These are phyloP conservation scores for Pseudognaphalium luteoalbum DNA, from an alignment of 129 eudicot genomes.

Conservation along the genomic window DNA sequence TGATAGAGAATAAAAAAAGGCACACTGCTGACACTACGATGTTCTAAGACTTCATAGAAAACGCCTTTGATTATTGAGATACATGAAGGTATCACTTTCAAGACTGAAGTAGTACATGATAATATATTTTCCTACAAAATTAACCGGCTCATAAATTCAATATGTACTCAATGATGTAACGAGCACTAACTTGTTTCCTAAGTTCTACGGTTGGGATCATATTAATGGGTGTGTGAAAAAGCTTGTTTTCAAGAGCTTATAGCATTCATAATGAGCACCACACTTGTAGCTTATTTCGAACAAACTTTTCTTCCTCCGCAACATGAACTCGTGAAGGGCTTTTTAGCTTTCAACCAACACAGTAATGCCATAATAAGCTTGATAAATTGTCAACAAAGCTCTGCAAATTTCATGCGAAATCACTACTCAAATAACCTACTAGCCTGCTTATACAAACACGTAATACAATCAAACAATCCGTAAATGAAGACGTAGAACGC, in stretches of 20 bases:
- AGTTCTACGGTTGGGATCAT: slow-evolving; percentile 13
- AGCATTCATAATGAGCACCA: not conserved
- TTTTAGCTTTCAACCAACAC: not conserved
- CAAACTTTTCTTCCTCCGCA: not conserved
- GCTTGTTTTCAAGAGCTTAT: not conserved
- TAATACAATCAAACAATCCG: not conserved
- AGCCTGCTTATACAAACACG: not conserved
- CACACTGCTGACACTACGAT: not conserved
- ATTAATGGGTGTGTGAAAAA: not conserved
- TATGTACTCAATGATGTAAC: not conserved
- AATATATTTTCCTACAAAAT: not conserved
- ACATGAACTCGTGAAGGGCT: too few species aligned
- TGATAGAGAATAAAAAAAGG: not conserved
- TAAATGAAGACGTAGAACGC: not conserved
- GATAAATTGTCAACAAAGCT: not conserved
- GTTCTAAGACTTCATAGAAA: not conserved
- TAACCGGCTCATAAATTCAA: not conserved
- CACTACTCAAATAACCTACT: not conserved
- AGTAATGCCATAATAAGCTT: not conserved
- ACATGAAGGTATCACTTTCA: not conserved
- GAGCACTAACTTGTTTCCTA: not conserved
- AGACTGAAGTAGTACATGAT: not conserved
- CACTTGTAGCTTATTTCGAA: not conserved
- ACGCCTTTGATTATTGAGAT: not conserved
- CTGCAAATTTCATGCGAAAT: not conserved